Evolutionary conservation across 257 asterid genomes (phyloP).

Genomic region (Eucommia ulmoides): DNA sequence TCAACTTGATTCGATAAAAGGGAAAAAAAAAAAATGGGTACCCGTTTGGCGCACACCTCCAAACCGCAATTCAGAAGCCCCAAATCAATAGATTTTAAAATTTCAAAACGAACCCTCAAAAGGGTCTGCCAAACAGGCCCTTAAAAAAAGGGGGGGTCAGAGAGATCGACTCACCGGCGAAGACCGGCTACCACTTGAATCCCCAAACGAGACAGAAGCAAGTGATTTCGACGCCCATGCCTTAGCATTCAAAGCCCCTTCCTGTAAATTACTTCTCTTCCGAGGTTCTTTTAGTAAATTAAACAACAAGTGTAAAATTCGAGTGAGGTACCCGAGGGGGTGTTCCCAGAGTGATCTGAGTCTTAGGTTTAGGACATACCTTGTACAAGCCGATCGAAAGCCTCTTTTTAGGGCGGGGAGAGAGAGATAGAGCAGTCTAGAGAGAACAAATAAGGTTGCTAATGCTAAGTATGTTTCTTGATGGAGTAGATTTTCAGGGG

Average conservation of each 20-base stretch:
- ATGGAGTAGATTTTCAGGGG: conserved; percentile 59
- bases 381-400: conserved; percentile 38
- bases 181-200: conserved; percentile 40
- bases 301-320: conserved; percentile 38
- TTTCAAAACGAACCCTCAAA: too few relatives aligned
- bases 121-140: too few relatives aligned
- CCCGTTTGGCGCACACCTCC: too few relatives aligned
- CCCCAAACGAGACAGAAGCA: conserved; percentile 69
- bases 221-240: conserved; percentile 85
- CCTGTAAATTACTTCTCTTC: conserved; percentile 68
- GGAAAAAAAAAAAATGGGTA: too few relatives aligned
- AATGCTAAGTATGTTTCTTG: conserved; percentile 66
- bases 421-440: conserved; percentile 33
- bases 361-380: conserved; percentile 29
- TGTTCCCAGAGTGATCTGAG: conserved; percentile 49
- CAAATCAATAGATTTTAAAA: too few relatives aligned
- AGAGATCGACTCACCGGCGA: conserved; percentile 22
- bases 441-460: conserved; percentile 54
- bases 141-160: too few relatives aligned
- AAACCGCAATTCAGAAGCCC: too few relatives aligned
- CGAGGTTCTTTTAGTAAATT: conserved; percentile 53
- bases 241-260: conserved; percentile 75
- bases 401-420: conserved; percentile 37
- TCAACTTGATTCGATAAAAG: too few relatives aligned
- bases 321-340: conserved; percentile 32